These are phyloP conservation scores for Mortierella sp. DNA, from an alignment of 371 early-diverging fungal species.

Conservation along the genomic window DNA sequence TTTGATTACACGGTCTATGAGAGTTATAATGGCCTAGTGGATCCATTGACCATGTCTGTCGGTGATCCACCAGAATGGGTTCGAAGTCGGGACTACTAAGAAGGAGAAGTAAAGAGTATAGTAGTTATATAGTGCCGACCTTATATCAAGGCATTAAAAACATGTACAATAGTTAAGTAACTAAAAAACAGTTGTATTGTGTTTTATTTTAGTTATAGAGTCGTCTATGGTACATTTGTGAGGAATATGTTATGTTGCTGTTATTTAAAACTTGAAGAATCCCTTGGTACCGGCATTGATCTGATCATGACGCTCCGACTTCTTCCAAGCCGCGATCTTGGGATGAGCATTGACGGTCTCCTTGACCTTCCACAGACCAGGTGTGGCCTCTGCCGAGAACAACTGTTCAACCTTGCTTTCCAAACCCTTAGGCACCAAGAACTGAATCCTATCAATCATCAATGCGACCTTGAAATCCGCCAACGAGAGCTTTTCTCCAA, in stretches of 20 bases:
- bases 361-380: constrained; percentile 35
- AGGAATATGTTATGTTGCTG: background rate
- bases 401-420: background rate
- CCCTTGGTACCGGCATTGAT: constrained; percentile 15
- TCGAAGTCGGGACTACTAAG: constrained; percentile 32
- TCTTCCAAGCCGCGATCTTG: constrained; percentile 5
- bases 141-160: no score
- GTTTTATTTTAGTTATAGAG: background rate
- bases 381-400: constrained; percentile 23
- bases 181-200: no score
- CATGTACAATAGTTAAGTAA: no score
- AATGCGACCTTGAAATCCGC: constrained; percentile 30
- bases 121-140: no score
- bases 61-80: constrained; percentile 81
- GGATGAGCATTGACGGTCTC: constrained; percentile 21
- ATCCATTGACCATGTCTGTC: constrained; percentile 72
- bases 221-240: background rate
- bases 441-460: constrained; percentile 13
- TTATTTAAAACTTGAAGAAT: constrained; percentile 20
- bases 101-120: background rate
- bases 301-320: constrained; percentile 10
- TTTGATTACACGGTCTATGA: constrained; percentile 78
- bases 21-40: constrained; percentile 71
- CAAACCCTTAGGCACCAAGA: constrained; percentile 19
- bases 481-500: constrained; percentile 14